Percentiles rank a stretch among this genome's conserved stretches.
Conservation (phyloP, 148 eudicot species). For the Fagopyrum homotropicum region DNA sequence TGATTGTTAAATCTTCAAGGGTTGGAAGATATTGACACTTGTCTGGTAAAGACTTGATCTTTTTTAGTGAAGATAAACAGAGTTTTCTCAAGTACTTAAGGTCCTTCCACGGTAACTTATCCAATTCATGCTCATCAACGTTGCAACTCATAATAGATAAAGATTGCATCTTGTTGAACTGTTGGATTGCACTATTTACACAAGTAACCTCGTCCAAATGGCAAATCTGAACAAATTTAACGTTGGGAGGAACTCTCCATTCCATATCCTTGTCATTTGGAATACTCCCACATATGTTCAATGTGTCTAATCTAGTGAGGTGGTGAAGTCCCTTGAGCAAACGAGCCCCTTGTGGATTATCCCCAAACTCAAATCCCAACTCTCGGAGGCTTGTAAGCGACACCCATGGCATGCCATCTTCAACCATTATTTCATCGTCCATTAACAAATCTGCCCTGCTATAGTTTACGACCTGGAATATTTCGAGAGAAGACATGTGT, state of each 20-base stretch:
- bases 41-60: not conserved
- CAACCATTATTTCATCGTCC: not conserved
- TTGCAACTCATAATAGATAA: not conserved
- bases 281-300: not conserved
- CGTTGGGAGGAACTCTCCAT: not conserved
- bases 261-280: not conserved
- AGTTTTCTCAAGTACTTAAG: not conserved
- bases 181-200: not conserved
- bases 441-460: not conserved
- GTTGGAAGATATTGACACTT: not conserved
- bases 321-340: constrained; percentile 4
- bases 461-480: not conserved
- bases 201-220: not conserved
- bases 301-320: not conserved
- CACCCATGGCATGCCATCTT: not conserved
- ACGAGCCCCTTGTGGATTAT: not conserved
- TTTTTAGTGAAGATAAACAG: fast-evolving
- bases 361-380: not conserved
- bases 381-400: not conserved
- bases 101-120: not conserved
- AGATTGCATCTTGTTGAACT: not conserved
- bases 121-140: not conserved
- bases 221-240: not conserved
- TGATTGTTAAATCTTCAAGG: not conserved
- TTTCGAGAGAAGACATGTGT: not conserved